Evolutionary conservation across 768 basidiomycete genomes (phyloP).

Genomic region (Russula vinacea): DNA sequence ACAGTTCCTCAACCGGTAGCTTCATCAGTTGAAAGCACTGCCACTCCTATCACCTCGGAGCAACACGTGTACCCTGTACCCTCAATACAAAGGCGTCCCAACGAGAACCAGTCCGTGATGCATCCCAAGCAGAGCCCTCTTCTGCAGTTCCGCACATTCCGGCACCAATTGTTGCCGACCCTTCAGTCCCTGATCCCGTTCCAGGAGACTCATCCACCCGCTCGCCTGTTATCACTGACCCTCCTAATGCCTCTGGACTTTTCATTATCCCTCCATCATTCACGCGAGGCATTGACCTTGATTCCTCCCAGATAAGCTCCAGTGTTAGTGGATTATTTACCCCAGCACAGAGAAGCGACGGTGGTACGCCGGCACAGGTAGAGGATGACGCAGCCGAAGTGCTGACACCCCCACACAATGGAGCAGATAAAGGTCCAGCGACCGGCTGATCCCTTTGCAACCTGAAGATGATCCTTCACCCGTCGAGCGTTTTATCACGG

Average conservation of each 20-base stretch:
- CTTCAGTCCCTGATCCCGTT: conserved; percentile 29
- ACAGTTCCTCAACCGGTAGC: neutral
- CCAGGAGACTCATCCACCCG: conserved; percentile 10
- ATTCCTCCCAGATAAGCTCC: conserved; percentile 7
- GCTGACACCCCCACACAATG: neutral
- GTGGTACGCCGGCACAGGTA: conserved; percentile 19
- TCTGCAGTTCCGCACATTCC: conserved; percentile 14
- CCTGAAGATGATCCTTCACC: neutral
- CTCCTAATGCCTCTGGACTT: neutral
- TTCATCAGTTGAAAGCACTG: conserved; percentile 2
- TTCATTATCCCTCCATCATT: conserved; percentile 14
- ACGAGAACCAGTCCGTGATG: neutral
- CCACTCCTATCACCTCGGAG: neutral
- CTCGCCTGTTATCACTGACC: neutral
- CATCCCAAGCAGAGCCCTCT: neutral
- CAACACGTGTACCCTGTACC: neutral
- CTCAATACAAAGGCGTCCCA: neutral
- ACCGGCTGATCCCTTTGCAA: neutral
- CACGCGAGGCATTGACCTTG: conserved; percentile 11
- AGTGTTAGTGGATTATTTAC: conserved; percentile 28
- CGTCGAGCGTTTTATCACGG: neutral
- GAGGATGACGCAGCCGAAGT: conserved; percentile 19
- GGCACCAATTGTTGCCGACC: conserved; percentile 29
- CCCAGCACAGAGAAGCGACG: conserved; percentile 25
- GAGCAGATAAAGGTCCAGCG: neutral